These are phyloP conservation scores for Fusarium sulawesiense DNA, from an alignment of 2,329 filamentous ascomycete species.

Conservation along the genomic window DNA sequence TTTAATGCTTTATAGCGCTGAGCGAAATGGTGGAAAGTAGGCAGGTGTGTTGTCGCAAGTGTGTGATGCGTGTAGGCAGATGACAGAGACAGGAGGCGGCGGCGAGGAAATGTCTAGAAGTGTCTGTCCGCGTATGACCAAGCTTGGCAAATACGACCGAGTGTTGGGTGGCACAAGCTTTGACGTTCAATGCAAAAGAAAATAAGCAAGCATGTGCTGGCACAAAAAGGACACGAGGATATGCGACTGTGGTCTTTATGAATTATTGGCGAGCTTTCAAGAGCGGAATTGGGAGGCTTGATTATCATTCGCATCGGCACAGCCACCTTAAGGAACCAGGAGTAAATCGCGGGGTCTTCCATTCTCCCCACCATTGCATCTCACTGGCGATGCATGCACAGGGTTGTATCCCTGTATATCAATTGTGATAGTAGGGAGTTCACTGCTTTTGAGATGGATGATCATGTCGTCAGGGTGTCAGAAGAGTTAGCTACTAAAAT, in stretches of 20 bases:
- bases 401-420: background rate
- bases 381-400: slow-evolving; percentile 3
- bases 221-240: background rate
- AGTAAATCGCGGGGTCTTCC: slow-evolving; percentile 30
- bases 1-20: slow-evolving; percentile 23
- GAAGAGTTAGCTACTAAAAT: too few species aligned
- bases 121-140: slow-evolving; percentile 44
- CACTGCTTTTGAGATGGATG: background rate
- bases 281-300: slow-evolving; percentile 7
- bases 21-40: slow-evolving; percentile 27
- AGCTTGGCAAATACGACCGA: slow-evolving; percentile 39
- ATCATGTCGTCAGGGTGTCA: too few species aligned
- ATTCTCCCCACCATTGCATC: slow-evolving; percentile 13
- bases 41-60: slow-evolving; percentile 48
- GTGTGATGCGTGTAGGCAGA: slow-evolving; percentile 9
- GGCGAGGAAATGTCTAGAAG: slow-evolving; percentile 52
- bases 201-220: background rate
- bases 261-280: background rate
- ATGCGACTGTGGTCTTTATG: background rate
- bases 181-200: background rate
- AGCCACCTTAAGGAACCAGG: slow-evolving; percentile 30
- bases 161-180: slow-evolving; percentile 14
- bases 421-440: background rate
- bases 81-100: slow-evolving; percentile 41
- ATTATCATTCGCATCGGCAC: slow-evolving; percentile 4